A percentile compares a stretch with the other conserved stretches of the same genome.
These are phyloP conservation scores for Clonostachys chloroleuca DNA, from an alignment of 2,329 filamentous ascomycete genomes.

Conservation along the genomic window DNA sequence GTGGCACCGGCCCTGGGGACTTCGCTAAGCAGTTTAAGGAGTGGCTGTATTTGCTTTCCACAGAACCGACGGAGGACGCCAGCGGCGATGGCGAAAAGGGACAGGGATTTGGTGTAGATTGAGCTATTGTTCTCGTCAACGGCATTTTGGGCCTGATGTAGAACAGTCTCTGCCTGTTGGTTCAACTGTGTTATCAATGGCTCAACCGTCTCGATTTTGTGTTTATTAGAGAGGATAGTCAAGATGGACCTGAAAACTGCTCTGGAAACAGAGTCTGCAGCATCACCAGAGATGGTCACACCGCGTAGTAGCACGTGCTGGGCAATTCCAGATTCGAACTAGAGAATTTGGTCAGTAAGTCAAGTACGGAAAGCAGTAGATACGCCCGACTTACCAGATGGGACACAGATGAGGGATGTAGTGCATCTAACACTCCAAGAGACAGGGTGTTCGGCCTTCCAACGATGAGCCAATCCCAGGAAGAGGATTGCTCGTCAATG, in stretches of 20 bases:
- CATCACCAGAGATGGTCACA: neutral
- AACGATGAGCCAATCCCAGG: constrained; percentile 23
- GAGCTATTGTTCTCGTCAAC: neutral
- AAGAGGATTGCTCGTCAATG: constrained; percentile 6
- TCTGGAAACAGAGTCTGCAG: constrained; percentile 6
- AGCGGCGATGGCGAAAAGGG: constrained; percentile 26
- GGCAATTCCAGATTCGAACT: constrained; percentile 29
- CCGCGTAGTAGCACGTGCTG: constrained; percentile 25
- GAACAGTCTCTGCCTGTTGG: neutral
- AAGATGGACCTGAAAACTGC: constrained; percentile 27
- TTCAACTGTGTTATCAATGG: constrained; percentile 11
- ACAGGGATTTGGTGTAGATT: constrained; percentile 1
- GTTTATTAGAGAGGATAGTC: constrained; percentile 38
- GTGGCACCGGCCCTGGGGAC: constrained; percentile 11
- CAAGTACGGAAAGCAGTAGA: neutral
- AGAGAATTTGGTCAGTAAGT: constrained; percentile 1
- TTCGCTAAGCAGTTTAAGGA: constrained; percentile 27
- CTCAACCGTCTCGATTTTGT: constrained; percentile 25
- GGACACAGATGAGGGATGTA: constrained; percentile 24
- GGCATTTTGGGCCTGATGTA: neutral
- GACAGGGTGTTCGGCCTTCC: constrained; percentile 25
- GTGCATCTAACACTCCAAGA: constrained; percentile 28
- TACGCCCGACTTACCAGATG: constrained; percentile 20
- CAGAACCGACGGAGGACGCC: constrained; percentile 31
- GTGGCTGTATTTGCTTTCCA: constrained; percentile 21